A percentile compares a stretch with the other conserved stretches of the same genome.
phyloP scores from a whole-genome alignment of 352 stramenopile species.

The Blastocystis sp. region DNA sequence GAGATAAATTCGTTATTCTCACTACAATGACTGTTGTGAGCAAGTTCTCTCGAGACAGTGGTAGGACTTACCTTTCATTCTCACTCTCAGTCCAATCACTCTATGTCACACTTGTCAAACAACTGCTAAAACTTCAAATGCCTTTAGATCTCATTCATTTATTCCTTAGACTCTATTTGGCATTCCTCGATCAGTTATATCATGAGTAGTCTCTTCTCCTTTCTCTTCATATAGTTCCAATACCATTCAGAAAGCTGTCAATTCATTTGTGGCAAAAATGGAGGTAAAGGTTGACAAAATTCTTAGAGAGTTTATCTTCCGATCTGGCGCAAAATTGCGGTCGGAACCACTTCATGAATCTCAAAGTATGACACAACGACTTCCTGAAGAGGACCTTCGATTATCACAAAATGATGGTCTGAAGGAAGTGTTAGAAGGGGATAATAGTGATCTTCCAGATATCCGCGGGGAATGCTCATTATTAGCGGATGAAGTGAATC shows the following conservation, averaged over 20 bases:
- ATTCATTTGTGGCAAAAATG: not conserved
- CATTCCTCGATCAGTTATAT: constrained; percentile 13
- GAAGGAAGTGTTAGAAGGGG: not conserved
- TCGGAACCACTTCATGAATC: not conserved
- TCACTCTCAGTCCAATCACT: constrained; percentile 13
- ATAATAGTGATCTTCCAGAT: not conserved
- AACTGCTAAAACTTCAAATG: constrained; percentile 48
- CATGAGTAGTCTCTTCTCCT: not conserved
- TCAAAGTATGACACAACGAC: not conserved
- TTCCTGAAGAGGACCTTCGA: not conserved
- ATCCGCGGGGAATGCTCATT: constrained; percentile 18
- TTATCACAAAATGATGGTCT: not conserved
- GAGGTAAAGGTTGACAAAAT: constrained; percentile 40
- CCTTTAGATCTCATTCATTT: constrained; percentile 36
- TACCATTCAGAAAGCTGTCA: constrained; percentile 61
- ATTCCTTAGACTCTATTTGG: constrained; percentile 42
- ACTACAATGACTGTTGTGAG: constrained; percentile 3
- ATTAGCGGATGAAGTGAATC: constrained; percentile 6
- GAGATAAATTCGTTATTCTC: constrained; percentile 37
- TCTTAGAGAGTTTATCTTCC: constrained; percentile 51
- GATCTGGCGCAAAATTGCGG: constrained; percentile 21
- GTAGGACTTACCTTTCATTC: not conserved
- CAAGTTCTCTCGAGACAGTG: not conserved
- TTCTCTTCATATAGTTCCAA: not conserved
- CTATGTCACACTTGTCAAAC: not conserved